A percentile compares a stretch with the other conserved stretches of the same genome.
Conservation (phyloP, 169 alveolate genomes). For the Plasmodium coatneyi region DNA sequence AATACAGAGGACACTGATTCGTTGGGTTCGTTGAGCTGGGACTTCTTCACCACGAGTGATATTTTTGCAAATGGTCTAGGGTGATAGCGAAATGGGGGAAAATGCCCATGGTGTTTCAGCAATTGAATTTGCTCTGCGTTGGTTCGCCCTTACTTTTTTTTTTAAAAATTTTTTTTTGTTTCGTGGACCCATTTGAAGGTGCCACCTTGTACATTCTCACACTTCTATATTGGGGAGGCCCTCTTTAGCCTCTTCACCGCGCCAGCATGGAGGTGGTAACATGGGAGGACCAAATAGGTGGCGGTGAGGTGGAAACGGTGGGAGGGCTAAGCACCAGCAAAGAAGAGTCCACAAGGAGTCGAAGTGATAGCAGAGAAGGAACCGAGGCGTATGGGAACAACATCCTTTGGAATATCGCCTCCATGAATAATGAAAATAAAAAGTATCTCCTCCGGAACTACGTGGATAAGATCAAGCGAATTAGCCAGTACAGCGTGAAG, state of each 20-base stretch:
- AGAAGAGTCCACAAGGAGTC: not conserved
- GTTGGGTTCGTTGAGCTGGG: not conserved
- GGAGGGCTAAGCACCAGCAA: not conserved
- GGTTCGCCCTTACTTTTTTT: not conserved
- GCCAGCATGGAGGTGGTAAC: not conserved
- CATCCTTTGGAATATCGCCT: not conserved
- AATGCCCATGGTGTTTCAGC: not conserved
- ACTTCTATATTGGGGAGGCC: not conserved
- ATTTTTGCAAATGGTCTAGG: not conserved
- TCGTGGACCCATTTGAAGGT: not conserved
- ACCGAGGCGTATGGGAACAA: not conserved
- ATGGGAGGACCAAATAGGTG: not conserved
- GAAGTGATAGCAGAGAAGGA: not conserved
- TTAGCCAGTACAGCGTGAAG: not conserved
- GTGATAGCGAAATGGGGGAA: not conserved
- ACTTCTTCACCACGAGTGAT: not conserved
- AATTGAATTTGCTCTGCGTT: not conserved
- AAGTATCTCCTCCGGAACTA: conserved; percentile 9
- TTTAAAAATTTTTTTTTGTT: not conserved
- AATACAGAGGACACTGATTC: not conserved
- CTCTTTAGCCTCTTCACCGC: not conserved
- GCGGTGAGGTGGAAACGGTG: not conserved
- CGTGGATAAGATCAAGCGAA: conserved; percentile 39
- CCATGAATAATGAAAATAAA: conserved; percentile 55
- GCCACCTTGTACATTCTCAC: not conserved